These are phyloP conservation scores for Neurospora sp. DNA, from an alignment of 2,329 filamentous ascomycete genomes.

Conservation along the genomic window DNA sequence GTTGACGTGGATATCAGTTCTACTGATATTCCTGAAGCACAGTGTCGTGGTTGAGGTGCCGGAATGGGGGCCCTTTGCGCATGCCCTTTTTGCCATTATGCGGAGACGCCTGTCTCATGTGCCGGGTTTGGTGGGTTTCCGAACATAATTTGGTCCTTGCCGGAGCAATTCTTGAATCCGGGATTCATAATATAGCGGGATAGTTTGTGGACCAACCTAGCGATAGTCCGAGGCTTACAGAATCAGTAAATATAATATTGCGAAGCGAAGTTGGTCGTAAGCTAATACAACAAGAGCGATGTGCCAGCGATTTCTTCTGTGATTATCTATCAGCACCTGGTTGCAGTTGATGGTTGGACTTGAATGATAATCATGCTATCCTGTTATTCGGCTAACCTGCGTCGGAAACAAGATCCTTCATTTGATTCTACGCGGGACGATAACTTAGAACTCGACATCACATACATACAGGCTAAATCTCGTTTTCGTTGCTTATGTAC, in stretches of 20 bases:
- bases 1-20: not conserved
- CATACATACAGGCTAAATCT: not conserved
- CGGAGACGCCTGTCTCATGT: not conserved
- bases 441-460: not conserved
- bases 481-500: not conserved
- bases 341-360: not conserved
- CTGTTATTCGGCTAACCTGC: not conserved
- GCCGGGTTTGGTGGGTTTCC: not conserved
- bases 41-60: not conserved
- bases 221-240: not conserved
- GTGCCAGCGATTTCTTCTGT: not conserved
- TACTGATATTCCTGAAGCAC: not conserved
- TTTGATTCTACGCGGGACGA: not conserved
- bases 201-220: not conserved
- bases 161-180: not conserved
- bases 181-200: not conserved
- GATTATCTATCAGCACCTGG: not conserved
- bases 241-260: not conserved
- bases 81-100: not conserved
- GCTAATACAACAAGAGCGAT: not conserved
- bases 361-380: not conserved
- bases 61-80: not conserved
- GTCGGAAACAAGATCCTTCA: not conserved
- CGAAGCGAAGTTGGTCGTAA: not conserved
- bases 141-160: not conserved